Base-by-base conservation (phyloP, 2,329 filamentous ascomycete genomes). In the Mycocentrospora acerina region DNA sequence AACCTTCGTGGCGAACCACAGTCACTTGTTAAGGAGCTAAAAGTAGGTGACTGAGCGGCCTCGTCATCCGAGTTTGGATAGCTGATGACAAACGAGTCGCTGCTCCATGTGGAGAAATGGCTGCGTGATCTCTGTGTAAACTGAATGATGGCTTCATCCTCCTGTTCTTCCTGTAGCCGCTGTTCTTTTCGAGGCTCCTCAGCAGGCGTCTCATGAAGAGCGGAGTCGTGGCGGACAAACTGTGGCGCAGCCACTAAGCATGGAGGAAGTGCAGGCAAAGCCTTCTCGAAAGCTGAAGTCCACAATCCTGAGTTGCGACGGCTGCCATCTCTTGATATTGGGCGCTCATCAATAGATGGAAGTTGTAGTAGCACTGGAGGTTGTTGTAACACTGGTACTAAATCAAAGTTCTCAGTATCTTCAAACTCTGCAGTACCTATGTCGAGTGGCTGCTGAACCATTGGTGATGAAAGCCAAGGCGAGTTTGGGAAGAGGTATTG, bases 31-130 rank as follows among this genome's bases (percentile, higher is more conserved):
- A 59, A 34, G 7, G 57, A 61, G 44, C 60, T 64, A 37, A 64
- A 63, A 6, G 59, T 60, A 2, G 62, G 61, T 7, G 64, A 67
- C 24, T 56, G 32, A 7, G 55, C 34, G 1, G 40, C 46, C 7
- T 59, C 56, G 12, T 58, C 57, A n/a, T 66, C 59, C 8, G 52
- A 56, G 7, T 43, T 51, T 2, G 48, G 48, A 10, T 43, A 53
- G 37, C 51, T 62, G 40, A 51, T 57, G 17, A 46, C 43, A 10
- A 46, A 44, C 4, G 59, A 63, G 16, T 55, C 55, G 33, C 50
- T 47, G 44, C 58, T 64, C 60, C 60, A 66, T 1, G 51, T 56
- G 2, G 62, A 66, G 46, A 65, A 65, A 36, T 65, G 60, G 16
- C 60, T 62, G 15, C 46, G 55, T 15, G 46, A 45, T 16, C 59